Percentiles rank a stretch among this genome's conserved stretches.
Conservation (phyloP, 805 yeast species). For the Lachancea thermotolerans region DNA sequence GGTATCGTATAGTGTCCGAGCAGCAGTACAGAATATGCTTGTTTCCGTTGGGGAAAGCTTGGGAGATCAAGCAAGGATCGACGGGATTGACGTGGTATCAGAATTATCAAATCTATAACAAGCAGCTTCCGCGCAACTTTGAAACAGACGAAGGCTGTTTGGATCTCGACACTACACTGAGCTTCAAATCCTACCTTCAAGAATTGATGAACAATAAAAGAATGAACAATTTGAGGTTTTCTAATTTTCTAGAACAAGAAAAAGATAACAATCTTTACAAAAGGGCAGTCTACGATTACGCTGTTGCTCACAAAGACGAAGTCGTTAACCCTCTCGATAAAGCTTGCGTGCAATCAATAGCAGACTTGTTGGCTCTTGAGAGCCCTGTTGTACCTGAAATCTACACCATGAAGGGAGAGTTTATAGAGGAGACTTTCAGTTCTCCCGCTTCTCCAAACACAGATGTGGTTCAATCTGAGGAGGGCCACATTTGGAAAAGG, state of each 20-base stretch:
- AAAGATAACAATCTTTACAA: constrained; percentile 18
- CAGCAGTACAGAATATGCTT: constrained; percentile 20
- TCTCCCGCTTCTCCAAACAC: constrained; percentile 10
- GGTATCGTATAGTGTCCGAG: constrained; percentile 27
- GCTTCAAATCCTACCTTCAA: constrained; percentile 19
- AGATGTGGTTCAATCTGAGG: constrained; percentile 19
- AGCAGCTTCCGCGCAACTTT: constrained; percentile 16
- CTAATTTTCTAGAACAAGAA: constrained; percentile 15
- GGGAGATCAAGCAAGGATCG: constrained; percentile 22
- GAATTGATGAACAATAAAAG: constrained; percentile 13
- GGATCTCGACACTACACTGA: constrained; percentile 11
- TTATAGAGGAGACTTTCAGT: constrained; percentile 25
- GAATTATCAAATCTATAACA: constrained; percentile 24
- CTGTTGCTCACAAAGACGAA: constrained; percentile 12
- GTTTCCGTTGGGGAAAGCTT: constrained; percentile 22
- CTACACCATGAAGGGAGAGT: constrained; percentile 20
- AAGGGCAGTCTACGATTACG: constrained; percentile 24
- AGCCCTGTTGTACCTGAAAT: constrained; percentile 7
- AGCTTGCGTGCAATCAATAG: constrained; percentile 21
- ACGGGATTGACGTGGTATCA: constrained; percentile 32
- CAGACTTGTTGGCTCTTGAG: constrained; percentile 10
- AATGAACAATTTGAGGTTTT: constrained; percentile 19
- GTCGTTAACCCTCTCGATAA: constrained; percentile 23
- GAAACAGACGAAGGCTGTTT: background rate
- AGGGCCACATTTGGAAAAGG: constrained; percentile 33